Conservation (phyloP, 1,139 yeast species). For the Candida sp. region DNA sequence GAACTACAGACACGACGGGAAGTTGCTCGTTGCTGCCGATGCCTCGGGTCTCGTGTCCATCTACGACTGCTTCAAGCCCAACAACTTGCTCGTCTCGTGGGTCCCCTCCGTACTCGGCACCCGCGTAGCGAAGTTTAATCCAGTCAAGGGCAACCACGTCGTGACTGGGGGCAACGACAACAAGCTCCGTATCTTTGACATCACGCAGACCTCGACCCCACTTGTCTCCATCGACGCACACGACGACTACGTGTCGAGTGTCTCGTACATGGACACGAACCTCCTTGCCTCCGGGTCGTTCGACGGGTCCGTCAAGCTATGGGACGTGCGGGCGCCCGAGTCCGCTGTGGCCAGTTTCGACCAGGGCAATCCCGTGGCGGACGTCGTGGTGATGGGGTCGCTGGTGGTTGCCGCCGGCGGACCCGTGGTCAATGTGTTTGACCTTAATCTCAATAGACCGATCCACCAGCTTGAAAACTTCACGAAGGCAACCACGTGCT, state of each 20-base stretch:
- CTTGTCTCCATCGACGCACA: constrained; percentile 68
- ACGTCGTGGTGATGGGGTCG: constrained; percentile 35
- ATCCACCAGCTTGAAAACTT: constrained; percentile 75
- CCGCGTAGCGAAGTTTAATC: constrained; percentile 94
- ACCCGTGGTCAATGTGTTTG: constrained; percentile 88
- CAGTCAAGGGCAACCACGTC: constrained; percentile 69
- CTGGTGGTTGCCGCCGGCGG: too few species aligned
- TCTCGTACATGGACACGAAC: constrained; percentile 73
- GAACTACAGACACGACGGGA: constrained; percentile 83
- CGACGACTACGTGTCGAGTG: constrained; percentile 87
- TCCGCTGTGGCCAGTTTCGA: constrained; percentile 33
- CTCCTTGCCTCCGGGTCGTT: constrained; percentile 93
- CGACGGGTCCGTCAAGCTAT: constrained; percentile 87
- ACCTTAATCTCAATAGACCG: constrained; percentile 88
- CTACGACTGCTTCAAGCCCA: constrained; percentile 79
- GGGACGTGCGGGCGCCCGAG: constrained; percentile 66
- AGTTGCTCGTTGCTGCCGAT: constrained; percentile 84
- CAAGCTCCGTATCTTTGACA: constrained; percentile 85
- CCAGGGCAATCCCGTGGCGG: constrained; percentile 75
- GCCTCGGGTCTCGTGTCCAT: constrained; percentile 87
- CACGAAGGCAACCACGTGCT: constrained; percentile 90
- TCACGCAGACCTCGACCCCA: constrained; percentile 77
- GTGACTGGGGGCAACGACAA: constrained; percentile 94
- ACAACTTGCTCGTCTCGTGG: constrained; percentile 78
- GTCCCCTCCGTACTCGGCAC: constrained; percentile 87